Evolutionary conservation across 2,329 filamentous ascomycete genomes (phyloP), one percentile per base, ranked within the genome.

Genomic region (Aspergillus aculeatinus): DNA sequence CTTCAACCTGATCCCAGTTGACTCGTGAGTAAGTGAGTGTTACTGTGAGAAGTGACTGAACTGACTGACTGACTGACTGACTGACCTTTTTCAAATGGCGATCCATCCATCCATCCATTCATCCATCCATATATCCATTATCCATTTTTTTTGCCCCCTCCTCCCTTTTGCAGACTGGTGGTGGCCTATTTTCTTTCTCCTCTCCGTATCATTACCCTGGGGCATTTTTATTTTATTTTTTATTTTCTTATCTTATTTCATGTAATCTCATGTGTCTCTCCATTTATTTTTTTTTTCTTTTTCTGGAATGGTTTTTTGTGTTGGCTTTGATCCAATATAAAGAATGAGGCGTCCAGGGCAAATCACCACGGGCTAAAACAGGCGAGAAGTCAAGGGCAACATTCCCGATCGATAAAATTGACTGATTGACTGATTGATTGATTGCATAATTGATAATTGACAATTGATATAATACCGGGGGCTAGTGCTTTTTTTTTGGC

Each of bases 291-390:
- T 11, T 33, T 53, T 1, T 31, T 19, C 21, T 5, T 23, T 25
- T 31, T 29, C 21, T 6, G 23, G 14, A 12, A n/a, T 44, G 6
- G 14, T 7, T 44, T 44, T 44, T 19, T 9, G 33, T 16, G 14
- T 5, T 4, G 11, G 33, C 4, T 12, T 35, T 6, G 33, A 54
- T 44, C 16, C 10, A 48, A 48, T 27, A 42, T 25, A 31, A 19
- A 48, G n/a, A 55, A 48, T 35, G 53, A 55, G 53, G 53, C 53
- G 53, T 31, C 5, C 53, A 33, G 52, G 39, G 25, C 39, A 44
- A 44, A 44, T 44, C 39, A 44, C 16, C 39, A 44, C 39, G 39
- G 39, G 39, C n/a, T n/a, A 44, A 44, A 44, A 53, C 39, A 47
- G 21, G 51, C 12, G 35, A 53, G 51, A 31, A 16, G 33, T 35